Conservation (phyloP, 2,329 filamentous ascomycete species). For the Capronia coronata region DNA sequence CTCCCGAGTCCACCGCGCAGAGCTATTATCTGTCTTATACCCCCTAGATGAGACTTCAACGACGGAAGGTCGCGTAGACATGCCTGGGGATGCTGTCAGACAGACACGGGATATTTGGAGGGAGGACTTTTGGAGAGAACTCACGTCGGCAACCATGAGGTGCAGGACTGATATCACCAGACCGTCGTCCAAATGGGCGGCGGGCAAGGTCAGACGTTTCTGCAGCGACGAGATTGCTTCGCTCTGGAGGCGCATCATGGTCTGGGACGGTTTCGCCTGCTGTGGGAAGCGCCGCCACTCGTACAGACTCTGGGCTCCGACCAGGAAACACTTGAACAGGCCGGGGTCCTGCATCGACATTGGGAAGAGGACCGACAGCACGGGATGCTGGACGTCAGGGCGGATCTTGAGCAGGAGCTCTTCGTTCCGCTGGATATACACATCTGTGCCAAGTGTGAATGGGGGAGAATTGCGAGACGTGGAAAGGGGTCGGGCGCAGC, state of each 20-base stretch:
- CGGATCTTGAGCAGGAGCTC: slow-evolving; percentile 16
- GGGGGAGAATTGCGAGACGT: not conserved
- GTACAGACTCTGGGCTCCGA: slow-evolving; percentile 19
- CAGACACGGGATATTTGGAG: not conserved
- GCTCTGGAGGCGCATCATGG: slow-evolving; percentile 13
- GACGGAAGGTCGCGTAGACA: slow-evolving; percentile 13
- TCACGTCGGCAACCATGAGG: slow-evolving; percentile 21
- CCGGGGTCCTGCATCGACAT: slow-evolving; percentile 19
- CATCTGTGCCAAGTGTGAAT: no score
- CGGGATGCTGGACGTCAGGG: slow-evolving; percentile 17
- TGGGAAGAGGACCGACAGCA: slow-evolving; percentile 18
- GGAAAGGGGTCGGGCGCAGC: not conserved
- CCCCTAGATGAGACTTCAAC: slow-evolving; percentile 15
- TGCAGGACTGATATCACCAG: slow-evolving; percentile 18
- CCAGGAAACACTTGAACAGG: slow-evolving; percentile 16
- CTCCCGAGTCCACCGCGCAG: slow-evolving; percentile 14
- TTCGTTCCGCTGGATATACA: slow-evolving; percentile 1
- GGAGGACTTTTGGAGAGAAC: not conserved
- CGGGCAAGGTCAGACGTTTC: slow-evolving; percentile 13
- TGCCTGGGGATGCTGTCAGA: slow-evolving; percentile 1
- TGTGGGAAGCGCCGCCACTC: slow-evolving; percentile 19
- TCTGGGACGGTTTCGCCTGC: slow-evolving; percentile 6
- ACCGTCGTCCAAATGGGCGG: slow-evolving; percentile 17
- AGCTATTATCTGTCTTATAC: slow-evolving; percentile 16
- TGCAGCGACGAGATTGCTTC: slow-evolving; percentile 16